Evolutionary conservation across 2,329 filamentous ascomycete genomes (phyloP), one percentile per base, ranked within the genome.

Genomic region (Scedosporium dehoogii): DNA sequence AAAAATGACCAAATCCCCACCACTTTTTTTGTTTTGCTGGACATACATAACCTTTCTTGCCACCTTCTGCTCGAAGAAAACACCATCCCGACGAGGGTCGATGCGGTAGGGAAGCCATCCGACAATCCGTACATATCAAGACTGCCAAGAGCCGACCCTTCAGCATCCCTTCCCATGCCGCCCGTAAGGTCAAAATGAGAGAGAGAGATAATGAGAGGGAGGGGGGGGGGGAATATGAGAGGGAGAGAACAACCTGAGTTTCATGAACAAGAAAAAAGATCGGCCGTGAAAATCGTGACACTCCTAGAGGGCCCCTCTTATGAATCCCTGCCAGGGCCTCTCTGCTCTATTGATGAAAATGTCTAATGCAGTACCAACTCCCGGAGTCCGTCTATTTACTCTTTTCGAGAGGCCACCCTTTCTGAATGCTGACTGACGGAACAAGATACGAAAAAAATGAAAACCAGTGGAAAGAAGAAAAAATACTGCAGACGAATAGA

Each of bases 331-430:
- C 53, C 60, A 58, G 60, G 48, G 60, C 51, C 60, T 46, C 51
- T 42, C 53, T 46, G 48, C 60, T 62, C 61, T 62, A 62, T 62
- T 53, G 56, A 62, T 59, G 55, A 59, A 62, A 46, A 62, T 51
- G 61, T 70, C 69, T 70, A 69, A 70, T 69, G 68, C 67, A 68
- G 63, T 66, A 65, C 67, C 68, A 70, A 70, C 69, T 70, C 69
- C 69, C 51, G 51, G 51, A 55, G 51, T 55, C 51, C 61, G 65
- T 65, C 66, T 62, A 62, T 63, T 63, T 63, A 42, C 56, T 59
- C 53, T 58, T 46, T 61, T 62, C 42, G 33, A 66, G 67, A 60
- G 63, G 68, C 65, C 69, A 68, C 68, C 65, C 64, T 66, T 66
- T 59, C 21, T 27, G 18, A 66, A 62, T 65, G 59, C 61, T 62